Evolutionary conservation across 2,329 filamentous ascomycete species (phyloP).

Genomic region (Uncinocarpus reesii): DNA sequence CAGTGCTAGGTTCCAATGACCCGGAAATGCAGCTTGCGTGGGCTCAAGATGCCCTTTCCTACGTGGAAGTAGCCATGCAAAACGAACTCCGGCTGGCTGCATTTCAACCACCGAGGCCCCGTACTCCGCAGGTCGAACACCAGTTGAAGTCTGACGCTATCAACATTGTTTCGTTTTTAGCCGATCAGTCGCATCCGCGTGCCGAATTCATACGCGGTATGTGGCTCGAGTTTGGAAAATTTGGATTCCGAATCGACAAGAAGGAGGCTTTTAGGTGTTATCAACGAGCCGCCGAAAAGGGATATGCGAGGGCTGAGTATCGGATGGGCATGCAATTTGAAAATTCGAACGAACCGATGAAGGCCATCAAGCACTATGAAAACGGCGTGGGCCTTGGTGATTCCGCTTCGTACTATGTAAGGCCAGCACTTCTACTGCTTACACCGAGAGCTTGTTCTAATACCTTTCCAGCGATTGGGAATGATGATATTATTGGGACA

Average conservation of each 20-base stretch:
- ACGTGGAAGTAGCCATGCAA: slow-evolving; percentile 74
- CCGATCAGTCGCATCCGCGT: slow-evolving; percentile 83
- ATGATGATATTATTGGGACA: slow-evolving; percentile 98
- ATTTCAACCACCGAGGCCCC: slow-evolving; percentile 51
- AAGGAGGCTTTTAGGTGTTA: slow-evolving; percentile 88
- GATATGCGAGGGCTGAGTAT: slow-evolving; percentile 83
- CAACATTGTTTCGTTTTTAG: slow-evolving; percentile 82
- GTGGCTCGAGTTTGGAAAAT: slow-evolving; percentile 98
- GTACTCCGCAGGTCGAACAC: slow-evolving; percentile 79
- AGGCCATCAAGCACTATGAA: slow-evolving; percentile 84
- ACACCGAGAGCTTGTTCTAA: slow-evolving; percentile 10
- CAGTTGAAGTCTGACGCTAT: slow-evolving; percentile 79
- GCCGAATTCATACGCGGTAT: slow-evolving; percentile 90
- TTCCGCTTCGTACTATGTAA: slow-evolving; percentile 67
- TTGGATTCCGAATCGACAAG: slow-evolving; percentile 80
- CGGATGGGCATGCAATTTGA: slow-evolving; percentile 98
- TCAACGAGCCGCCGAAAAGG: slow-evolving; percentile 70
- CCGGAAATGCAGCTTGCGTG: slow-evolving; percentile 93
- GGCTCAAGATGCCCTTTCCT: slow-evolving; percentile 85
- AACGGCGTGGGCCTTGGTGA: slow-evolving; percentile 68
- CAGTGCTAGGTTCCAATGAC: slow-evolving; percentile 85
- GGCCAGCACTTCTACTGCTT: slow-evolving; percentile 17
- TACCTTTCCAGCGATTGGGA: slow-evolving; percentile 58
- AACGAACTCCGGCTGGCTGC: slow-evolving; percentile 58
- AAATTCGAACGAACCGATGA: slow-evolving; percentile 81